Evolutionary conservation across 495 filamentous ascomycete genomes (phyloP), one percentile per base, ranked within the genome.

Genomic region (Penicillium crystallinum): DNA sequence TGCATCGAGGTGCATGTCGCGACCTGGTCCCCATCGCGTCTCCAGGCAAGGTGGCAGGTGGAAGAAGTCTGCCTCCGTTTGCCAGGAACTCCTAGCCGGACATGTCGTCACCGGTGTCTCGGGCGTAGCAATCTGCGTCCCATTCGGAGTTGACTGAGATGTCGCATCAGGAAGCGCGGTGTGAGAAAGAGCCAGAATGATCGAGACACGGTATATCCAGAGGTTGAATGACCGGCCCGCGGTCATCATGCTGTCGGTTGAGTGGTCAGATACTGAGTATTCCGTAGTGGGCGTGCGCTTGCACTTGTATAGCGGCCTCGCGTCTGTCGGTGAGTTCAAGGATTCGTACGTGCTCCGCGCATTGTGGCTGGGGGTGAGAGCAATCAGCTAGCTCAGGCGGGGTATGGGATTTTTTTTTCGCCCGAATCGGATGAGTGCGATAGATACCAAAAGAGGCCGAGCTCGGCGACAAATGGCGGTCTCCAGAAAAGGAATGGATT

Each of bases 41-140:
- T 58, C 60, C 22, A 61, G 5, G 23, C 63, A 66, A 1, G 56
- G 40, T 2, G 49, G 55, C 18, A 57, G 17, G 14, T 35, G 39
- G 31, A 66, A 61, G 9, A 57, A 27, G 27, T 56, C 55, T 2
- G 60, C 57, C 41, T 66, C 60, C 0, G 37, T 38, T 23, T 58
- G 53, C 63, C 60, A 57, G 1, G 31, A 4, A 37, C 37, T 63
- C 40, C 39, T 49, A 2, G 50, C 46, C 3, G 49, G 52, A 19
- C 60, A 63, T 45, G 46, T 58, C n/a, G 34, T 52, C 31, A 48
- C 46, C 30, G 19, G 19, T 15, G 21, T 30, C 15, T 39, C 33
- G 29, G 52, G 25, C 11, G 10, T 30, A 12, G 36, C 44, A 25
- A n/a, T 6, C 1, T 48, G 46, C 31, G 46, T 37, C 15, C 38